These are phyloP conservation scores for Neurospora hispaniola DNA, from an alignment of 495 filamentous ascomycete genomes.

Conservation along the genomic window DNA sequence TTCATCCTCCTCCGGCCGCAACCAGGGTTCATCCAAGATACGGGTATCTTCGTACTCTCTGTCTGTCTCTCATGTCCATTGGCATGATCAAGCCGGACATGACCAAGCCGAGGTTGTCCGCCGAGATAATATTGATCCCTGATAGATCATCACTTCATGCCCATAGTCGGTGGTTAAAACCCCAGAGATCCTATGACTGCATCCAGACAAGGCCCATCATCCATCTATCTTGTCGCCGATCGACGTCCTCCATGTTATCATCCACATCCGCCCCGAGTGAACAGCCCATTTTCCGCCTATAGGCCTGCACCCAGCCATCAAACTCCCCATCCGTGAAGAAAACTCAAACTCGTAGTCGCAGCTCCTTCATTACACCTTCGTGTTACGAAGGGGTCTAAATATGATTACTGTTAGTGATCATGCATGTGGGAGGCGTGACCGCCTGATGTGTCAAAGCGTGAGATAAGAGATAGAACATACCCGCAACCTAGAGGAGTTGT, in stretches of 20 bases:
- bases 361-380: background rate
- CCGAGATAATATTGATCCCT: background rate
- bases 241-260: background rate
- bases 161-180: background rate
- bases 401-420: background rate
- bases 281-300: background rate
- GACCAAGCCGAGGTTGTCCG: background rate
- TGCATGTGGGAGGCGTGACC: background rate
- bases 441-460: no score
- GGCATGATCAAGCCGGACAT: background rate
- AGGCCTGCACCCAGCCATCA: background rate
- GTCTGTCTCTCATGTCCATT: background rate
- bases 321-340: background rate
- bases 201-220: background rate
- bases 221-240: background rate
- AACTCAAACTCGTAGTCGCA: background rate
- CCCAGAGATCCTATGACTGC: background rate
- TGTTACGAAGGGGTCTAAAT: background rate
- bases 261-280: background rate
- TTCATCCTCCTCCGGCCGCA: background rate
- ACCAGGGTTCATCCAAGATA: background rate
- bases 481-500: constrained; percentile 38
- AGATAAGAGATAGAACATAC: constrained; percentile 20
- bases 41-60: background rate
- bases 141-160: background rate